These are phyloP conservation scores for Geranium incanum DNA, from an alignment of 441 rosid species.

Conservation along the genomic window DNA sequence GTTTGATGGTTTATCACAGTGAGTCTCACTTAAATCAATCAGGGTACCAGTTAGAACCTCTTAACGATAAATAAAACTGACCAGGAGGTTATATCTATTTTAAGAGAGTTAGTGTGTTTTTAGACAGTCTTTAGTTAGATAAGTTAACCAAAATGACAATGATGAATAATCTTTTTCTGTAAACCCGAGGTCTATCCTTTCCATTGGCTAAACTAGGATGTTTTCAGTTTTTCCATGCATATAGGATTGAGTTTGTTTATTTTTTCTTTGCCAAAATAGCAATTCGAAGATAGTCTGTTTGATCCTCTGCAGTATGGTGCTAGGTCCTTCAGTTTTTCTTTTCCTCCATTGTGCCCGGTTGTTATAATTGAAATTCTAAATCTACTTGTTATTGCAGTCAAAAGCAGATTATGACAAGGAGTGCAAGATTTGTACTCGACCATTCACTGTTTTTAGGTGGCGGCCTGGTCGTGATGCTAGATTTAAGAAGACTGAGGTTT, in stretches of 20 bases:
- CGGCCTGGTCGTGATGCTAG: constrained; percentile 92
- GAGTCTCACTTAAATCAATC: too few species aligned
- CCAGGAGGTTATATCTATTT: too few species aligned
- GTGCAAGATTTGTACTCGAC: constrained; percentile 89
- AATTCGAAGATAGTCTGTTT: too few species aligned
- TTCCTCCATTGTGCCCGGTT: not conserved
- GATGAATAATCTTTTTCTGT: not conserved
- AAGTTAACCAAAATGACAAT: not conserved
- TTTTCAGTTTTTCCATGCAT: not conserved
- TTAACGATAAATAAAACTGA: too few species aligned
- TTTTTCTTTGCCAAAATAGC: not conserved
- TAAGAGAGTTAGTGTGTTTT: too few species aligned
- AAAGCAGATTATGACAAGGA: constrained; percentile 80
- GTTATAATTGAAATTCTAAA: not conserved
- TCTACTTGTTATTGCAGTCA: constrained; percentile 40
- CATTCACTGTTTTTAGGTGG: constrained; percentile 95
- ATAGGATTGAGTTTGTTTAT: not conserved
- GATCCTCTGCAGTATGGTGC: not conserved
- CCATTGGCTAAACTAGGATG: not conserved
- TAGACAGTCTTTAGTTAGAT: too few species aligned
- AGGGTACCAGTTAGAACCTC: too few species aligned
- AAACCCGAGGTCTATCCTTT: not conserved
- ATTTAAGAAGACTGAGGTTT: constrained; percentile 78
- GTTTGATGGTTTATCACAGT: too few species aligned
- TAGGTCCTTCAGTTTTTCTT: not conserved